Base-by-base conservation (phyloP, 495 filamentous ascomycete species). In the Aspergillus diversus region DNA sequence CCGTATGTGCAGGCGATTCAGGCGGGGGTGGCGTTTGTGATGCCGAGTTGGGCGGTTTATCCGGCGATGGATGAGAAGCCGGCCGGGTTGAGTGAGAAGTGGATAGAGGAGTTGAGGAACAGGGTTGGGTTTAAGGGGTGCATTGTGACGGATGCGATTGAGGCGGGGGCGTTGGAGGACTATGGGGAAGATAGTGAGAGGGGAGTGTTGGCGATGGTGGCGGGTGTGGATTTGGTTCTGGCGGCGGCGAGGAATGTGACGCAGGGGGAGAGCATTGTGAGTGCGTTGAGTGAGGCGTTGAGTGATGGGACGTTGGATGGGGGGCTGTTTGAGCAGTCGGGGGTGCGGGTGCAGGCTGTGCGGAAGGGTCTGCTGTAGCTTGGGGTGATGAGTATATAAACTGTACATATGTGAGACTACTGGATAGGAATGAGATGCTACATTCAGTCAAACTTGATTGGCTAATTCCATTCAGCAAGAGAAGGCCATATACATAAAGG, bases 31-130 rank as follows among this genome's bases (percentile, higher is more conserved):
- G 66, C 72, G 34, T 74, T 77, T 71, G 67, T 77, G 0, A 77
- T 77, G 75, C 60, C 62, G 5, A 76, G 74, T 8, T 76, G 75
- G 75, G 71, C 73, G 8, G 12, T 75, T 4, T 77, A 77, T 42
- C 73, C 74, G 1, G 71, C 66, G 4, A 42, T 77, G 6, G 75
- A 77, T 33, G 16, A 66, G 0, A 33, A 62, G 9, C 75, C 75
- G 1, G 68, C 71, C 0, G 75, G 75, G 7, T 34, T 77, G 17
- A 77, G 75, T 57, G 54, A 62, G 43, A 64, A 63, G 17, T 74
- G 71, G 66, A 60, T 77, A 2, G 59, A 71, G 16, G 62, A 77
- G 37, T 51, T 77, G 16, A 67, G 73, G 15, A 65, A 42, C 5
- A 53, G 74, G 13, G 54, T 77, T n/a, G 74, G 73, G 0, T 77